These are phyloP conservation scores for Vitis rotundifolia DNA, from an alignment of 164 flowering plant species.

Conservation along the genomic window DNA sequence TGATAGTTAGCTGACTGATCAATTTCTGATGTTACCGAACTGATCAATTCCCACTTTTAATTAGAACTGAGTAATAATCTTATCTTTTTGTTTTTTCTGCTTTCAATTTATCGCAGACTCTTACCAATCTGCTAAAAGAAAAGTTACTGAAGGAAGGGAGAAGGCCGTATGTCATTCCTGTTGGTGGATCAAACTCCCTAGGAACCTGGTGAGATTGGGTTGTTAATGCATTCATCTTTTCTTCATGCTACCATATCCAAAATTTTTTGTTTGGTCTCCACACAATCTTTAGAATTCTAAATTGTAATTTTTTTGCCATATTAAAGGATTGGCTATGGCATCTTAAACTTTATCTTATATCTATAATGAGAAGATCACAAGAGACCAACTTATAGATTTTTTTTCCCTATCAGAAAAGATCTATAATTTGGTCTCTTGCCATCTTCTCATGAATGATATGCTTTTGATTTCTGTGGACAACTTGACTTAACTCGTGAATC, in stretches of 20 bases:
- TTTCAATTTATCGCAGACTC: constrained; percentile 47
- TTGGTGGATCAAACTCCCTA: constrained; percentile 94
- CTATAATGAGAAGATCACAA: too few relatives aligned
- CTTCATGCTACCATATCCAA: background rate
- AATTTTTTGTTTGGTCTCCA: too few relatives aligned
- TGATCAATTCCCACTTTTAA: background rate
- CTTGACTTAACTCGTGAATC: too few relatives aligned
- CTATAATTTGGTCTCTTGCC: too few relatives aligned
- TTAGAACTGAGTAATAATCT: background rate
- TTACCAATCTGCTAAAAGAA: constrained; percentile 68
- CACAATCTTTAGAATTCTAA: too few relatives aligned
- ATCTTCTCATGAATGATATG: too few relatives aligned
- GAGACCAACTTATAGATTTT: too few relatives aligned
- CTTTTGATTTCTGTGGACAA: too few relatives aligned
- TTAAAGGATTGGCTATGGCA: too few relatives aligned
- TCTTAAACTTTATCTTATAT: too few relatives aligned
- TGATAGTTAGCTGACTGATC: too few relatives aligned
- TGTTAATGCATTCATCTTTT: background rate
- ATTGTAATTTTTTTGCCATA: background rate
- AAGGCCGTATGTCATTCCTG: constrained; percentile 94
- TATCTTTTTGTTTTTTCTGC: background rate
- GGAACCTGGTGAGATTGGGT: constrained; percentile 80
- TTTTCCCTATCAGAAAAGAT: too few relatives aligned
- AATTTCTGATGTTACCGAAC: background rate
- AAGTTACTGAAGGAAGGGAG: constrained; percentile 79